Evolutionary conservation across 2,329 filamentous ascomycete genomes (phyloP).

Genomic region (Hymenoscyphus fructigenus): DNA sequence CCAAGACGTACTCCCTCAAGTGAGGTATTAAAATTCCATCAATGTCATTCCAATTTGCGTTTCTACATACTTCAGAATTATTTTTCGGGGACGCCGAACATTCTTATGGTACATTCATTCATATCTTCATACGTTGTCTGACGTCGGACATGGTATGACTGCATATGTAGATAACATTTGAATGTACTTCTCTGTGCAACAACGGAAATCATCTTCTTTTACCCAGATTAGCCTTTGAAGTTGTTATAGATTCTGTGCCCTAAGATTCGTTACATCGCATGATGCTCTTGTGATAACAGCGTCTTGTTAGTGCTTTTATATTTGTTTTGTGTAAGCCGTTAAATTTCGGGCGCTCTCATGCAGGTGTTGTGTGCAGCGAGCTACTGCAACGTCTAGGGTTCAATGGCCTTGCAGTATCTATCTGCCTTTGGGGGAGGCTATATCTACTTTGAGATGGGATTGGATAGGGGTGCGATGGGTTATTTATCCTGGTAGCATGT

Average conservation of each 20-base stretch:
- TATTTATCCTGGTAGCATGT: neutral
- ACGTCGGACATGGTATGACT: neutral
- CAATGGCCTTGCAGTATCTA: neutral
- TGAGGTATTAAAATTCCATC: neutral
- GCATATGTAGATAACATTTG: neutral
- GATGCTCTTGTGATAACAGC: no score
- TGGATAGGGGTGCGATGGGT: neutral
- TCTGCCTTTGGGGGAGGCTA: neutral
- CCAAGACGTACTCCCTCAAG: neutral
- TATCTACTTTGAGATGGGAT: neutral
- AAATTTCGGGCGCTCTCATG: no score
- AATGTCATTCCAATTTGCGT: neutral
- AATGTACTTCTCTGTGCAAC: neutral
- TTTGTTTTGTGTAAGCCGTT: neutral
- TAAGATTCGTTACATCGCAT: neutral
- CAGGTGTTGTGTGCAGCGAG: no score
- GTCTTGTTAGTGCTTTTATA: neutral
- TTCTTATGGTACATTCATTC: neutral
- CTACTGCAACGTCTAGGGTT: neutral
- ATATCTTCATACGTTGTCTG: neutral
- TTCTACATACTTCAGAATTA: neutral
- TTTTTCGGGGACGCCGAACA: neutral
- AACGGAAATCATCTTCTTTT: neutral
- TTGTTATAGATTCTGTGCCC: neutral
- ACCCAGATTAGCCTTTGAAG: neutral